Evolutionary conservation across 2,329 filamentous ascomycete species (phyloP), one percentile per base, ranked within the genome.

Genomic region (Chrysoporthe austroafricana): DNA sequence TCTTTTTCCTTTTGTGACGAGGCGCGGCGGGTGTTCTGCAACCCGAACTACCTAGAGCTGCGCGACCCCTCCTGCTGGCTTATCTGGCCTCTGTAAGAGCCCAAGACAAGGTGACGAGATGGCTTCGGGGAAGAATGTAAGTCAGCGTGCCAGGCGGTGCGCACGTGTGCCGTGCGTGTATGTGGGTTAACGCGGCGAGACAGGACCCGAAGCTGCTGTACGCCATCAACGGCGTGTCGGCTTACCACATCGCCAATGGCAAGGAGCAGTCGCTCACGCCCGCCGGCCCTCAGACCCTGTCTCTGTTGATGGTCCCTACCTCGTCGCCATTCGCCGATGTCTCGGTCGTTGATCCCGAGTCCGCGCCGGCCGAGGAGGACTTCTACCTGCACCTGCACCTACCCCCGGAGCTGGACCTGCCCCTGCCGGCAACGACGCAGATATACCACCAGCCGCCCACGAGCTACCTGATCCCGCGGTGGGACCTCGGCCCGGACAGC

Each of bases 351-450:
- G 83, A 85, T 58, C 73, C 77, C 60, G 84, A 87, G 71, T 76
- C 76, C 9, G 84, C 83, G 68, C 83, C 85, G 65, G 84, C 86
- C 4, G 91, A 94, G 76, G 92, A 97, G 77, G 96, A 98, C 83
- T 98, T 97, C 82, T 98, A 98, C 78, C 88, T 99, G 5, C 95
- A 98, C 79, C 88, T 99, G 34, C 94, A 97, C 75, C 88, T 98
- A 11, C 94, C 95, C 16, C 95, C 95, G 26, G 95, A 97, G 83
- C 88, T 99, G 73, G 95, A 98, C 74, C 87, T 98, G 6, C 93
- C 96, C 6, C 85, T 98, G 16, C 96, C 96, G 14, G 95, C 95
- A 21, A 98, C 94, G 0, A 98, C 96, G 0, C 95, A 98, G 78
- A 96, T 99, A 77, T 98, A 97, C 81, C 94, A 97, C 79, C 93